Conservation (phyloP, 1,284 basidiomycete species). For the Stygiomarasmius scandens region DNA sequence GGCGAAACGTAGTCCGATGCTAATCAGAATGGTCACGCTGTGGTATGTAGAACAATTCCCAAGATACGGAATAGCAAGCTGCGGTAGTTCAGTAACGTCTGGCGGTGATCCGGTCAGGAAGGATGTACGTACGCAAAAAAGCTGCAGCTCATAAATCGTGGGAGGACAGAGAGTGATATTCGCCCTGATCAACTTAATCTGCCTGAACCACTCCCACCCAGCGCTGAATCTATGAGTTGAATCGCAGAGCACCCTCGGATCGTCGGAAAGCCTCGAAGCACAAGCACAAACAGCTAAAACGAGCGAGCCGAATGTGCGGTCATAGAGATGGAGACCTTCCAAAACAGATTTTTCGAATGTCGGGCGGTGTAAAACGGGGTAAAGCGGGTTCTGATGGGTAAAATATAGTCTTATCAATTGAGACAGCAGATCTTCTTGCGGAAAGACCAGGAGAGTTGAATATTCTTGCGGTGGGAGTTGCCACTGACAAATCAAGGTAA, state of each 20-base stretch:
- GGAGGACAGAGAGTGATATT: conserved; percentile 48
- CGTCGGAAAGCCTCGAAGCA: conserved; percentile 47
- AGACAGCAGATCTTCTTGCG: conserved; percentile 38
- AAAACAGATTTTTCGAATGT: conserved; percentile 46
- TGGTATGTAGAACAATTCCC: conserved; percentile 53
- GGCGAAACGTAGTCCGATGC: conserved; percentile 53
- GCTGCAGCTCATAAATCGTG: conserved; percentile 58
- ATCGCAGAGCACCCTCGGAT: conserved; percentile 44
- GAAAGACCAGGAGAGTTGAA: conserved; percentile 25
- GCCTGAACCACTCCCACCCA: conserved; percentile 55
- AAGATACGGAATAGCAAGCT: conserved; percentile 38
- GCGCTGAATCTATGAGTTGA: conserved; percentile 35
- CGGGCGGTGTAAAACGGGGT: conserved; percentile 48
- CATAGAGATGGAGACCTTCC: conserved; percentile 38
- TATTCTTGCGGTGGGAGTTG: background rate
- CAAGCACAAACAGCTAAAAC: conserved; percentile 51
- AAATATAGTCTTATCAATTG: conserved; percentile 52
- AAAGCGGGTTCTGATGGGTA: conserved; percentile 35
- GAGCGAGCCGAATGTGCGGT: conserved; percentile 45
- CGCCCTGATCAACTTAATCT: conserved; percentile 45
- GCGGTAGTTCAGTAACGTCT: background rate
- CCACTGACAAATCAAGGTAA: conserved; percentile 3
- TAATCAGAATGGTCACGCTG: conserved; percentile 52
- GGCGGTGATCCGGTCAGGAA: background rate
- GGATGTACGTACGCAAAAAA: conserved; percentile 28